Evolutionary conservation across 495 filamentous ascomycete species (phyloP).

Genomic region (Chaetomium tenue): DNA sequence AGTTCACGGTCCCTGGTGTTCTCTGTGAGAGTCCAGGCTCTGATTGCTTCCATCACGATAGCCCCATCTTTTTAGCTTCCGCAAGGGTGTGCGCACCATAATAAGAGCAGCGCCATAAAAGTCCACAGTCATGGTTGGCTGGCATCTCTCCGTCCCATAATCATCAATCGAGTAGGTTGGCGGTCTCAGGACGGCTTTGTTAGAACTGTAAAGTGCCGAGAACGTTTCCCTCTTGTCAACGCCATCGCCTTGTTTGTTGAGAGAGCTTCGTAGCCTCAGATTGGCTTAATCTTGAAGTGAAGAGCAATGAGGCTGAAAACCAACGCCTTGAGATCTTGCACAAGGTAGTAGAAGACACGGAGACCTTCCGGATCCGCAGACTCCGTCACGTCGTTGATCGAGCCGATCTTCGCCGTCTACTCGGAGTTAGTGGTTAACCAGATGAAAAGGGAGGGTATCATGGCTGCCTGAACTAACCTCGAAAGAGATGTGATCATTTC

Average conservation of each 20-base stretch:
- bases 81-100: neutral
- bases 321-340: conserved; percentile 95
- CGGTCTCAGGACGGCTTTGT: neutral
- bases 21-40: neutral
- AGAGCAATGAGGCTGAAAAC: conserved; percentile 94
- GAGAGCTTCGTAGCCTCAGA: conserved; percentile 44
- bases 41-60: neutral
- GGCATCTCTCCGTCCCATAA: neutral
- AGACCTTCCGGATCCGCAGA: conserved; percentile 95
- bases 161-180: neutral
- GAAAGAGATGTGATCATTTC: conserved; percentile 96
- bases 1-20: neutral
- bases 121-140: neutral
- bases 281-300: conserved; percentile 98
- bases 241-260: neutral
- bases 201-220: neutral
- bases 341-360: conserved; percentile 98
- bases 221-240: neutral
- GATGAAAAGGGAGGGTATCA: neutral
- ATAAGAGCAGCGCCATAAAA: neutral
- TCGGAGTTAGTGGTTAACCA: conserved; percentile 32
- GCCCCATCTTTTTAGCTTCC: neutral
- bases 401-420: conserved; percentile 98
- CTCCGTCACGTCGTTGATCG: conserved; percentile 92
- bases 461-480: conserved; percentile 58